phyloP scores from a whole-genome alignment of 371 early-diverging fungal genomes.

The Chytridium lagenaria region DNA sequence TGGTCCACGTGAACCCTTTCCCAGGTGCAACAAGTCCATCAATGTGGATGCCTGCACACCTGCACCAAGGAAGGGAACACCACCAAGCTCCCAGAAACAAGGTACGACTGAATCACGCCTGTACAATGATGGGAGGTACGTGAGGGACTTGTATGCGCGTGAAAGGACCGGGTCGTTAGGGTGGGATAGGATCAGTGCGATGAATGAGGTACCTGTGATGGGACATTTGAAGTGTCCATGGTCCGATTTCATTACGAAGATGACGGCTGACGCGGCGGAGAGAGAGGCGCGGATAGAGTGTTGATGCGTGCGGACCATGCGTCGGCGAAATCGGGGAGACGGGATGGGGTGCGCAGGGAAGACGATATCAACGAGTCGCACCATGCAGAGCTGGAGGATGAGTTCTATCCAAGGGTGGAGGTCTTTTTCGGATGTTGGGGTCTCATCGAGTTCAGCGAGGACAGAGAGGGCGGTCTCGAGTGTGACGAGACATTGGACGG shows the following conservation, averaged over 20 bases:
- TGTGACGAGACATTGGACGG: constrained; percentile 20
- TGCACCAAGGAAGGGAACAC: constrained; percentile 27
- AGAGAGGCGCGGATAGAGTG: constrained; percentile 17
- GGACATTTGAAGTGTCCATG: constrained; percentile 20
- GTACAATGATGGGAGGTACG: constrained; percentile 20
- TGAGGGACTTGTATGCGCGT: constrained; percentile 17
- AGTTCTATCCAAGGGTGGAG: constrained; percentile 22
- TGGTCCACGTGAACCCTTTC: neutral
- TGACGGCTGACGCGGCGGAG: constrained; percentile 13
- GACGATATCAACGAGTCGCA: constrained; percentile 21
- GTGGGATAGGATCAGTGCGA: constrained; percentile 25
- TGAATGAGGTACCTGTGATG: constrained; percentile 15
- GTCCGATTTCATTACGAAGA: neutral
- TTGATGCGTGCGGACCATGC: too few relatives aligned
- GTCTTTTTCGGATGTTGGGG: constrained; percentile 9
- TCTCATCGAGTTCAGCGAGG: constrained; percentile 7
- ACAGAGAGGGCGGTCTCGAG: constrained; percentile 20
- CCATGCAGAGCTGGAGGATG: constrained; percentile 27
- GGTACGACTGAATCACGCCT: constrained; percentile 27
- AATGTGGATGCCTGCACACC: constrained; percentile 20
- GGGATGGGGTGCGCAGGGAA: constrained; percentile 12
- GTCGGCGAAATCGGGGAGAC: constrained; percentile 2
- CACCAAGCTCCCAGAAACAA: constrained; percentile 26
- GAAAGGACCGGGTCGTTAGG: constrained; percentile 31
- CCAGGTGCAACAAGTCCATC: constrained; percentile 5